Percentiles rank a stretch among this genome's conserved stretches.
Conservation (phyloP, 495 filamentous ascomycete genomes). For the Xeromyces bisporus region DNA sequence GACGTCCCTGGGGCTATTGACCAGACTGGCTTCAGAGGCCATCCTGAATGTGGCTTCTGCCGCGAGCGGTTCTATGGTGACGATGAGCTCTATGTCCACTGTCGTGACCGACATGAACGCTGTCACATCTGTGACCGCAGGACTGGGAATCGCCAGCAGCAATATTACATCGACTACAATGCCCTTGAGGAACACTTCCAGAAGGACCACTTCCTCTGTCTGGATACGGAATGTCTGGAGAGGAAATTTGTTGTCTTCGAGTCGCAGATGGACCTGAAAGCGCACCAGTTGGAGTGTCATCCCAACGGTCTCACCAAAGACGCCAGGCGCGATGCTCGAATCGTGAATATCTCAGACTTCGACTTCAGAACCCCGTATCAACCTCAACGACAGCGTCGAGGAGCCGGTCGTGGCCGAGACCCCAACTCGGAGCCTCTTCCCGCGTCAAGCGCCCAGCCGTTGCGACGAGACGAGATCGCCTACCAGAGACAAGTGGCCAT, state of each 20-base stretch:
- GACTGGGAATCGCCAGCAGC: conserved; percentile 50
- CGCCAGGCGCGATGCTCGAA: conserved; percentile 63
- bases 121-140: conserved; percentile 85
- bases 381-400: conserved; percentile 40
- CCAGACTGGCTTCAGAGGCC: conserved; percentile 91
- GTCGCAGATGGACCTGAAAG: conserved; percentile 84
- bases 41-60: conserved; percentile 91
- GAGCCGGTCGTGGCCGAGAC: conserved; percentile 49
- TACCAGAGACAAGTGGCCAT: conserved; percentile 89
- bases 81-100: conserved; percentile 88
- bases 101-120: conserved; percentile 78
- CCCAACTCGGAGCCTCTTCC: conserved; percentile 68
- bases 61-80: conserved; percentile 82
- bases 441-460: conserved; percentile 59
- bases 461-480: conserved; percentile 75
- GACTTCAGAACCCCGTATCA: conserved; percentile 61
- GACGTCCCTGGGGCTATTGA: conserved; percentile 78
- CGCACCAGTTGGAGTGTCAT: conserved; percentile 62
- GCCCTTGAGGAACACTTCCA: conserved; percentile 70
- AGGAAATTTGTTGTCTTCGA: conserved; percentile 98
- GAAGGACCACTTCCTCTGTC: conserved; percentile 72
- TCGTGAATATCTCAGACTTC: conserved; percentile 76
- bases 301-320: conserved; percentile 67
- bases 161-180: conserved; percentile 81
- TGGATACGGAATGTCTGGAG: conserved; percentile 73